phyloP scores from a whole-genome alignment of 2,329 filamentous ascomycete genomes.

The Simplicillium aogashimaense region DNA sequence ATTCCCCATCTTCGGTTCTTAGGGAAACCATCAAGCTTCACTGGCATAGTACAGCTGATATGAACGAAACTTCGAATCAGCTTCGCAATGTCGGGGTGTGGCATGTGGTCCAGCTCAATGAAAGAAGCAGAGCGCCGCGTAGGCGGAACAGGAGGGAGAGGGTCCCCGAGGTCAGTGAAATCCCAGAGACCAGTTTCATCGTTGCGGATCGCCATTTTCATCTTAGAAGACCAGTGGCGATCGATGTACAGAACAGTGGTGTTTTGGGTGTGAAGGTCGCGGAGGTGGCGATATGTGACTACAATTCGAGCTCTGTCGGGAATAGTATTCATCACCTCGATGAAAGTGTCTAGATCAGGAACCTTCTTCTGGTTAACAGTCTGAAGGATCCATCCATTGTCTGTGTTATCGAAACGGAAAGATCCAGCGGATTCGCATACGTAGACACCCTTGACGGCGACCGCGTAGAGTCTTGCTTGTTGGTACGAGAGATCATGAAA shows the following conservation, averaged over 20 bases:
- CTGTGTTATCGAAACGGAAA: slow-evolving; percentile 84
- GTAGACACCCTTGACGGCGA: slow-evolving; percentile 85
- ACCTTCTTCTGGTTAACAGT: slow-evolving; percentile 88
- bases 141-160: slow-evolving; percentile 64
- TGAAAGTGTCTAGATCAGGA: slow-evolving; percentile 77
- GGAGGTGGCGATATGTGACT: slow-evolving; percentile 89
- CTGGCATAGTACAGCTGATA: slow-evolving; percentile 82
- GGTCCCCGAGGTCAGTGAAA: slow-evolving; percentile 74
- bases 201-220: slow-evolving; percentile 86
- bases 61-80: slow-evolving; percentile 92
- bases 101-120: slow-evolving; percentile 81
- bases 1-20: slow-evolving; percentile 91
- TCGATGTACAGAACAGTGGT: slow-evolving; percentile 90
- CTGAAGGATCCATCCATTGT: slow-evolving; percentile 90
- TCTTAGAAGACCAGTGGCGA: slow-evolving; percentile 91
- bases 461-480: slow-evolving; percentile 89
- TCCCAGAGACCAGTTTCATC: slow-evolving; percentile 90
- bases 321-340: slow-evolving; percentile 81
- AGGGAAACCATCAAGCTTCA: slow-evolving; percentile 97
- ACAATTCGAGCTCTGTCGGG: slow-evolving; percentile 78
- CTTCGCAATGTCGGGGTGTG: slow-evolving; percentile 82
- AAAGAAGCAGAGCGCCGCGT: slow-evolving; percentile 76
- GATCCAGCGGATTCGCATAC: slow-evolving; percentile 89
- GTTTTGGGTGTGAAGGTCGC: slow-evolving; percentile 88
- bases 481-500: slow-evolving; percentile 98